phyloP scores from a whole-genome alignment of 768 basidiomycete species.

The Panaeolus papilionaceus region DNA sequence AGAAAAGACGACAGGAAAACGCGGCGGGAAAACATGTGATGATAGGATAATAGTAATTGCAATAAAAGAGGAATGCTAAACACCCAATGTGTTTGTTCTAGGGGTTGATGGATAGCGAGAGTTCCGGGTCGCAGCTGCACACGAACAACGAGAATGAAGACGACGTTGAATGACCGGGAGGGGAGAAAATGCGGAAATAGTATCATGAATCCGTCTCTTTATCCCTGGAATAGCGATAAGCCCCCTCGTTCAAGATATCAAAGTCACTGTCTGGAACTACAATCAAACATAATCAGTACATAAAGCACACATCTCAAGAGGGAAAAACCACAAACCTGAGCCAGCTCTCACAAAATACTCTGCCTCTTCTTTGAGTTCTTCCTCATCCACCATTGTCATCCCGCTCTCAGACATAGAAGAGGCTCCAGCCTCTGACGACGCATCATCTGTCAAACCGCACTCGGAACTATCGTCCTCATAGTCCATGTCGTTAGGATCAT shows the following conservation, averaged over 20 bases:
- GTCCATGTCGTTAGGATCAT: conserved; percentile 4
- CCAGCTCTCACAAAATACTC: conserved; percentile 5
- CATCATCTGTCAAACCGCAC: conserved; percentile 6
- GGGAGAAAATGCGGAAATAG: neutral
- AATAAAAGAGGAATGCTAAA: neutral
- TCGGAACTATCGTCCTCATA: neutral
- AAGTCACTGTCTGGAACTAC: conserved; percentile 7
- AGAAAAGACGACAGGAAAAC: neutral
- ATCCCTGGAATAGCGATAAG: conserved; percentile 4
- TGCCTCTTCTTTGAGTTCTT: neutral
- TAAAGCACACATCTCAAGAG: neutral
- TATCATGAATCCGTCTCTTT: neutral
- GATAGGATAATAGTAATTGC: neutral
- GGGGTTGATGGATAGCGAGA: too few relatives aligned
- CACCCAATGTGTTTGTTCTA: neutral
- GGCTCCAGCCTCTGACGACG: neutral
- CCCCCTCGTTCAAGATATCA: neutral
- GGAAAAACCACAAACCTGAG: neutral
- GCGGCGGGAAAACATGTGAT: neutral
- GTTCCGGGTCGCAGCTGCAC: too few relatives aligned
- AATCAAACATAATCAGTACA: neutral
- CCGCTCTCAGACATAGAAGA: conserved; percentile 9
- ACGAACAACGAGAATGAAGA: too few relatives aligned
- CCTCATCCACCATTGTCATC: conserved; percentile 9
- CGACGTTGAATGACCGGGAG: neutral